A percentile compares a stretch with the other conserved stretches of the same genome.
Evolutionary conservation across 768 basidiomycete genomes (phyloP).

Genomic region (Mycena belliarum): DNA sequence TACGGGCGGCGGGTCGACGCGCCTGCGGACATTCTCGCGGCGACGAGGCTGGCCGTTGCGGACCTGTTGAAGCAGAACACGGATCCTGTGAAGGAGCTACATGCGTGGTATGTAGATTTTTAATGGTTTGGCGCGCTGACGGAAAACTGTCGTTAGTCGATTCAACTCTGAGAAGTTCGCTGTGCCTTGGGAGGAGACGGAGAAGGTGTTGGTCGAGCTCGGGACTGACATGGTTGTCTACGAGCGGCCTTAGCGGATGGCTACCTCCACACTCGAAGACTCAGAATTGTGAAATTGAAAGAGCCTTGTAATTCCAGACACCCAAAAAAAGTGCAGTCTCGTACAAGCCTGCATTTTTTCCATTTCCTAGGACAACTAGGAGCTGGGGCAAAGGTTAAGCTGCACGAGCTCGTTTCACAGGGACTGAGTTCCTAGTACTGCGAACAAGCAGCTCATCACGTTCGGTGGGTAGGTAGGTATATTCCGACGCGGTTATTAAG

Average conservation of each 20-base stretch:
- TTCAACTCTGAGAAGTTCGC: conserved; percentile 47
- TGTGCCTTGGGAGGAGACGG: conserved; percentile 43
- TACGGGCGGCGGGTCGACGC: conserved; percentile 41
- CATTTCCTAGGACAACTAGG: too few species aligned
- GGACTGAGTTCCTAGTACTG: too few species aligned
- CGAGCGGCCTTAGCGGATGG: conserved; percentile 21
- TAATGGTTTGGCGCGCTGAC: neutral
- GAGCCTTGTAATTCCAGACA: too few species aligned
- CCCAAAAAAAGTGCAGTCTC: too few species aligned
- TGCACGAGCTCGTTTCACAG: too few species aligned
- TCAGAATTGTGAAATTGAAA: too few species aligned
- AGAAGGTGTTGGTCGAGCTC: conserved; percentile 34
- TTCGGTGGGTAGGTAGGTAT: too few species aligned
- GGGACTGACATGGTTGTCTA: conserved; percentile 38
- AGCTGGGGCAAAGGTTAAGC: too few species aligned
- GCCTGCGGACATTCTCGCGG: conserved; percentile 36
- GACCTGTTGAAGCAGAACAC: conserved; percentile 37
- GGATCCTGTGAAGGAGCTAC: conserved; percentile 30
- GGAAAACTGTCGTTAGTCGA: conserved; percentile 27
- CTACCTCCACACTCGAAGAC: too few species aligned
- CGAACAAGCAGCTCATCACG: too few species aligned
- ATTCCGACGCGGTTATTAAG: too few species aligned
- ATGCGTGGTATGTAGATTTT: conserved; percentile 36
- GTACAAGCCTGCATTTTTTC: too few species aligned
- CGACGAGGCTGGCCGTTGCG: conserved; percentile 34